Evolutionary conservation across 1,139 yeast genomes (phyloP).

Genomic region (Geotrichum aggregatum): DNA sequence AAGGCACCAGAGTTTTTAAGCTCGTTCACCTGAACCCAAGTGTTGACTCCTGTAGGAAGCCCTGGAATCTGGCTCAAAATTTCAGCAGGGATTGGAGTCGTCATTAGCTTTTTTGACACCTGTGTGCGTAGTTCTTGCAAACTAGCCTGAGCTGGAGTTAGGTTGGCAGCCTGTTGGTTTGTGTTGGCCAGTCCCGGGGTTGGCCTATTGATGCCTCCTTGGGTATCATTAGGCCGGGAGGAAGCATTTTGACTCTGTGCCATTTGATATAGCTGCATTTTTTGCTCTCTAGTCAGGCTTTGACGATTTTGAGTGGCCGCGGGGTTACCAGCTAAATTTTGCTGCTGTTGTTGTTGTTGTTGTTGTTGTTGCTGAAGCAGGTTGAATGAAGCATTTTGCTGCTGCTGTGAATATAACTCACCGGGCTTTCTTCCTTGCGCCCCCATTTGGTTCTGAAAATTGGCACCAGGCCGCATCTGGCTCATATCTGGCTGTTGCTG

Average conservation of each 20-base stretch:
- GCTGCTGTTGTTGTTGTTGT: conserved; percentile 15
- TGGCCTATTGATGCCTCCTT: conserved; percentile 2
- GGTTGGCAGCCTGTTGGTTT: not conserved
- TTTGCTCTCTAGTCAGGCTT: conserved; percentile 29
- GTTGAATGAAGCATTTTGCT: conserved; percentile 6
- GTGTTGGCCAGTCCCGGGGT: not conserved
- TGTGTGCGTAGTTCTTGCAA: conserved; percentile 11
- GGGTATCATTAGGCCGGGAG: not conserved
- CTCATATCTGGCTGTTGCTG: conserved; percentile 24
- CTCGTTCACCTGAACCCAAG: conserved; percentile 80
- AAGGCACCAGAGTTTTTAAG: conserved; percentile 57
- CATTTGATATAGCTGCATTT: conserved; percentile 22
- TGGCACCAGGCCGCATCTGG: conserved; percentile 23
- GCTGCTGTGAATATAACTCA: conserved; percentile 16
- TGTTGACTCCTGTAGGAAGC: conserved; percentile 73
- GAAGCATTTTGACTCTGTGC: not conserved
- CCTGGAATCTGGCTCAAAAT: conserved; percentile 68
- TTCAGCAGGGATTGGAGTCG: conserved; percentile 65
- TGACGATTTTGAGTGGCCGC: conserved; percentile 25
- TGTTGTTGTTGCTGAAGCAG: conserved; percentile 14
- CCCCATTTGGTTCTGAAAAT: conserved; percentile 39
- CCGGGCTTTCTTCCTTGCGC: conserved; percentile 32
- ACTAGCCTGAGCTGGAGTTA: not conserved
- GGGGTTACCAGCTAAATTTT: conserved; percentile 14
- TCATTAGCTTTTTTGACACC: conserved; percentile 28